phyloP scores from a whole-genome alignment of 2,329 filamentous ascomycete species.

The Macrophomina phaseolina region DNA sequence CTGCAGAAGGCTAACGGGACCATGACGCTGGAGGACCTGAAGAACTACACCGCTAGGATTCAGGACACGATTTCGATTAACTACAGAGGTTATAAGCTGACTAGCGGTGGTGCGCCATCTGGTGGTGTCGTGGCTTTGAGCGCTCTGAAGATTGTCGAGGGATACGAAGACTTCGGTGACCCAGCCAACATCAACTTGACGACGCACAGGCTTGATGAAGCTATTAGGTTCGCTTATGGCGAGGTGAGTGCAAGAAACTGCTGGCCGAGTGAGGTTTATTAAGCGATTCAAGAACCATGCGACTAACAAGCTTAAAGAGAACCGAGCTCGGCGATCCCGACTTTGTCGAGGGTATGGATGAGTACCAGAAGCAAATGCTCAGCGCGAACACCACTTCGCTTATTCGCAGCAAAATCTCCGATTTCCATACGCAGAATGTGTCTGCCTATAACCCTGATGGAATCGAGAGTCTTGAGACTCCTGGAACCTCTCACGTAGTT shows the following conservation, averaged over 20 bases:
- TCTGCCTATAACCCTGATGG: constrained; percentile 74
- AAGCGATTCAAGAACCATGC: not conserved
- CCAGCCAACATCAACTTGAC: constrained; percentile 66
- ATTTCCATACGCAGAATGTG: constrained; percentile 73
- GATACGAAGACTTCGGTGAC: constrained; percentile 69
- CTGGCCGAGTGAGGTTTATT: too few species aligned
- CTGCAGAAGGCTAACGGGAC: constrained; percentile 76
- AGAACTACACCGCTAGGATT: constrained; percentile 71
- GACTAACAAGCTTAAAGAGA: constrained; percentile 48
- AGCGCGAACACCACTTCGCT: constrained; percentile 62
- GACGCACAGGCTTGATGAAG: constrained; percentile 83
- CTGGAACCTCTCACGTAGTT: constrained; percentile 76
- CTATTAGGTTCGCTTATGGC: constrained; percentile 88
- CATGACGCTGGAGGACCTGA: constrained; percentile 81
- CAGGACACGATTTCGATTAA: constrained; percentile 63
- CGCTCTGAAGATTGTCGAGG: constrained; percentile 82
- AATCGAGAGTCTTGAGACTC: constrained; percentile 70
- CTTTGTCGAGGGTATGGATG: constrained; percentile 68
- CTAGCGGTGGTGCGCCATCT: constrained; percentile 73
- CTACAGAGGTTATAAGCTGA: constrained; percentile 71
- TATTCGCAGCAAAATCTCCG: constrained; percentile 72
- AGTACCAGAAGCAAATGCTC: constrained; percentile 72
- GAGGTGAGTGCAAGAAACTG: constrained; percentile 35
- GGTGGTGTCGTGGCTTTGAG: constrained; percentile 78
- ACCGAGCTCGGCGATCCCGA: constrained; percentile 81